These are phyloP conservation scores for Dionaea muscipula DNA, from an alignment of 179 eudicot genomes.

Conservation along the genomic window DNA sequence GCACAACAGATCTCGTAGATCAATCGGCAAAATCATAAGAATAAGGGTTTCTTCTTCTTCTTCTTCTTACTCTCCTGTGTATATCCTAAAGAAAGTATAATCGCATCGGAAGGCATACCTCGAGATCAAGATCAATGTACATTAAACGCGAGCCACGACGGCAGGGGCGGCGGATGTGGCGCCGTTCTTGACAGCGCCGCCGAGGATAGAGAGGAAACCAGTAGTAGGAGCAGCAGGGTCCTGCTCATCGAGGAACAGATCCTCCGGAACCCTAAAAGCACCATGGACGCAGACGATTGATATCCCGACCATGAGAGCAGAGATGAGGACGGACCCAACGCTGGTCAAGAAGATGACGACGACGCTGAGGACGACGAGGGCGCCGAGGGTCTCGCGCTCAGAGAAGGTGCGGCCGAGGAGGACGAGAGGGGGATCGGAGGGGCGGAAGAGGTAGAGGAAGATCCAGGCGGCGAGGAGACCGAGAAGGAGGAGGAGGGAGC, in stretches of 20 bases:
- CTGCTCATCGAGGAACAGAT: conserved; percentile 11
- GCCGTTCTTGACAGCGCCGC: conserved; percentile 2
- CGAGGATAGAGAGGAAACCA: conserved; percentile 11
- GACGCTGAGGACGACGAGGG: conserved; percentile 8
- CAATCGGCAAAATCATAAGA: too few relatives aligned
- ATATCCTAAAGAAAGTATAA: too few relatives aligned
- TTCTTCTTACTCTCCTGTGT: too few relatives aligned
- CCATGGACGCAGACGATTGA: conserved; percentile 5
- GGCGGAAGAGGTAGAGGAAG: conserved; percentile 28
- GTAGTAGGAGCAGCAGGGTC: not conserved
- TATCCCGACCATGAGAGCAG: conserved; percentile 2
- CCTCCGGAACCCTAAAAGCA: conserved; percentile 11
- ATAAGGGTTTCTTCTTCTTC: too few relatives aligned
- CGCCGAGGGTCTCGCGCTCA: conserved; percentile 11
- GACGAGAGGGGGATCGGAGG: conserved; percentile 16
- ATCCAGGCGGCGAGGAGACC: conserved; percentile 24
- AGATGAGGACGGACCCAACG: conserved; percentile 10
- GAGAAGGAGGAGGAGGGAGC: conserved; percentile 19
- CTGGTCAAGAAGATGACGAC: conserved; percentile 8
- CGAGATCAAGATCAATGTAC: too few relatives aligned
- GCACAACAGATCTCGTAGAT: too few relatives aligned
- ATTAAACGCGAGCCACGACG: not conserved
- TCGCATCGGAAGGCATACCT: too few relatives aligned
- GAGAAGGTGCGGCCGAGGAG: conserved; percentile 17
- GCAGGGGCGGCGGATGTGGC: conserved; percentile 1